Percentiles rank a stretch among this genome's conserved stretches.
phyloP scores from a whole-genome alignment of 1,284 basidiomycete genomes.

The Cryptococcus neoformans region DNA sequence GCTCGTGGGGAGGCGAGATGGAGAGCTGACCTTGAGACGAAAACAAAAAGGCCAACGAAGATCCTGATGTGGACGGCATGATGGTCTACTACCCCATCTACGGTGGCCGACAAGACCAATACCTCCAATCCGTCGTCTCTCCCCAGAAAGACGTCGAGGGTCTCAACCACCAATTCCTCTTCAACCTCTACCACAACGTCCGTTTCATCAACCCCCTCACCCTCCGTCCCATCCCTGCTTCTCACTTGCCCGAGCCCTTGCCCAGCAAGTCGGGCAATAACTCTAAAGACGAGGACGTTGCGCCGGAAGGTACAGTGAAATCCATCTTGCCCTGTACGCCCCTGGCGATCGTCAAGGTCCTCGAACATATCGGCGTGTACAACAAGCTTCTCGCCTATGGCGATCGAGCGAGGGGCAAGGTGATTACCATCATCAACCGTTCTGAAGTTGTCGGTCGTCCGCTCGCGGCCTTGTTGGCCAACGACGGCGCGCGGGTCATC shows the following conservation, averaged over 20 bases:
- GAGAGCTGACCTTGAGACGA: constrained; percentile 18
- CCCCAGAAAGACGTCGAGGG: constrained; percentile 98
- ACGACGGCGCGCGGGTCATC: constrained; percentile 93
- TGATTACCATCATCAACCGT: constrained; percentile 90
- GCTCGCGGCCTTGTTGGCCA: constrained; percentile 86
- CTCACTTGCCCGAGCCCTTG: constrained; percentile 38
- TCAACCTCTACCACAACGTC: constrained; percentile 94
- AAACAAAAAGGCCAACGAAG: constrained; percentile 67
- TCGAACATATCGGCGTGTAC: constrained; percentile 89
- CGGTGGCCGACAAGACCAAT: constrained; percentile 85
- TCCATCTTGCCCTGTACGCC: constrained; percentile 95
- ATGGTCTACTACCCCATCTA: constrained; percentile 98
- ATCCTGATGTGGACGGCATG: constrained; percentile 82
- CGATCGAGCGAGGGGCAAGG: constrained; percentile 90
- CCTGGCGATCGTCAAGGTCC: constrained; percentile 89
- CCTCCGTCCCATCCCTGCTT: constrained; percentile 44
- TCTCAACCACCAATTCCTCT: constrained; percentile 91
- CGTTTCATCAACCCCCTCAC: constrained; percentile 57
- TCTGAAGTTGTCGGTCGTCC: constrained; percentile 97
- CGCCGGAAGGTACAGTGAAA: constrained; percentile 57
- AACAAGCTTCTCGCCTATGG: constrained; percentile 89
- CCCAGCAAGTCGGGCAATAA: constrained; percentile 7
- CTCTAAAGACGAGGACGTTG: constrained; percentile 50
- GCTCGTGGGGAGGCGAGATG: too few relatives aligned
- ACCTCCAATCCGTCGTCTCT: constrained; percentile 75